Conservation (phyloP, 805 yeast species). For the Hanseniaspora osmophila region DNA sequence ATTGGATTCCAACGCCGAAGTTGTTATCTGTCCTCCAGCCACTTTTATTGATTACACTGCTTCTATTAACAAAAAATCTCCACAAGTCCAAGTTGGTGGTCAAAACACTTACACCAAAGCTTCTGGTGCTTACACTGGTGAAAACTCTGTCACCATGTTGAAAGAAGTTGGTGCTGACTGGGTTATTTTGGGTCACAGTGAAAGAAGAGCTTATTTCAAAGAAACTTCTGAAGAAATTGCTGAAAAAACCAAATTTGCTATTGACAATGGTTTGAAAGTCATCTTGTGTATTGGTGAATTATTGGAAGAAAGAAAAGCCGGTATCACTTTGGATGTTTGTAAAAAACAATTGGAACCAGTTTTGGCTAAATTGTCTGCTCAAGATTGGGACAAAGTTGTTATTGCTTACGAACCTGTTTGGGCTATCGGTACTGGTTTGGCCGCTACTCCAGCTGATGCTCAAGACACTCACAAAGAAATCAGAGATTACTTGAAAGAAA, state of each 20-base stretch:
- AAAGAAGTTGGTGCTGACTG: conserved; percentile 86
- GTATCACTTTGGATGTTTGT: conserved; percentile 73
- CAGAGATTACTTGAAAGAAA: conserved; percentile 66
- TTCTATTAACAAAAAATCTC: conserved; percentile 44
- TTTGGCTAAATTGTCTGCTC: conserved; percentile 40
- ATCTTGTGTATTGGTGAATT: conserved; percentile 97
- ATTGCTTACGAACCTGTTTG: conserved; percentile 98
- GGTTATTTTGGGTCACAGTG: conserved; percentile 96
- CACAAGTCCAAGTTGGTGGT: conserved; percentile 70
- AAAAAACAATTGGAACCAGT: conserved; percentile 86
- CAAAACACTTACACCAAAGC: conserved; percentile 83
- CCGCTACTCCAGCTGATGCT: conserved; percentile 97
- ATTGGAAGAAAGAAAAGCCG: conserved; percentile 83
- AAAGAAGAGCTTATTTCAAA: conserved; percentile 87
- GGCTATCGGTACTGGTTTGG: conserved; percentile 99
- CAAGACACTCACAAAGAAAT: conserved; percentile 85
- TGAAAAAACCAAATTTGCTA: conserved; percentile 84
- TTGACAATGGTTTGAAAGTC: conserved; percentile 78
- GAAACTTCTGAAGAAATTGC: conserved; percentile 88
- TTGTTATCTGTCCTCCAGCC: conserved; percentile 92
- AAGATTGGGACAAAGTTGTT: conserved; percentile 78
- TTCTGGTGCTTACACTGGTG: conserved; percentile 97
- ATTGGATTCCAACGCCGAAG: conserved; percentile 70
- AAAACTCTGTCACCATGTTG: conserved; percentile 74
- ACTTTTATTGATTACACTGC: conserved; percentile 76